Evolutionary conservation across 306 rosid species (phyloP), one percentile per base, ranked within the genome.

Genomic region (Rubus parviflorus): DNA sequence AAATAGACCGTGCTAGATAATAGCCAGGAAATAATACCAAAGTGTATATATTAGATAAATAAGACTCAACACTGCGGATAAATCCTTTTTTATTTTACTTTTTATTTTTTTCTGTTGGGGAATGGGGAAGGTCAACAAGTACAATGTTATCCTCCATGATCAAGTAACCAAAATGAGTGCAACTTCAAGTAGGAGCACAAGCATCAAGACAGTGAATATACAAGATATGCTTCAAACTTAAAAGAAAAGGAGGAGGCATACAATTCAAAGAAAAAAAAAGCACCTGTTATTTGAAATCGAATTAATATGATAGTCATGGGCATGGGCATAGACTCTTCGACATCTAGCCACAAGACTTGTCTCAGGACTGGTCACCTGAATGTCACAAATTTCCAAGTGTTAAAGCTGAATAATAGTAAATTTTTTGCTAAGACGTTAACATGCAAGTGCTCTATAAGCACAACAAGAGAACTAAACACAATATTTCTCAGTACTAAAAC

Each of bases 281-380:
- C 84, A 96, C 99, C 99, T 96, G 89, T 96, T 96, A 85, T 90
- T 96, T 68, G 99, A 96, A 80, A 96, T 96, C 45, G 99, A 96
- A 85, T 96, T 96, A 77, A 96, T 96, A 81, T 96, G 99, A 81
- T 96, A 96, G 83, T 96, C 99, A 86, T 96, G 99, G 42, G 99
- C 99, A 87, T 96, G 99, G 73, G 98, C 97, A 75, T 92, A 96
- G 37, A 96, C 96, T 85, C 99, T 88, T 61, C 99, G 96, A 82
- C 99, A 96, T 81, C 99, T 93, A 68, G 99, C 99, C 82, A 86
- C 16, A 72, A 86, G 87, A 81, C 88, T 96, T 66, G 92, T 91
- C 83, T 96, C 99, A 20, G 85, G 85, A 87, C 90, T 88, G 71
- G 90, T 84, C 71, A 93, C 94, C 99, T 96, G 82, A 69, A 72